phyloP scores from a whole-genome alignment of 768 basidiomycete genomes.

The Chalciporus pseudorubinellus region DNA sequence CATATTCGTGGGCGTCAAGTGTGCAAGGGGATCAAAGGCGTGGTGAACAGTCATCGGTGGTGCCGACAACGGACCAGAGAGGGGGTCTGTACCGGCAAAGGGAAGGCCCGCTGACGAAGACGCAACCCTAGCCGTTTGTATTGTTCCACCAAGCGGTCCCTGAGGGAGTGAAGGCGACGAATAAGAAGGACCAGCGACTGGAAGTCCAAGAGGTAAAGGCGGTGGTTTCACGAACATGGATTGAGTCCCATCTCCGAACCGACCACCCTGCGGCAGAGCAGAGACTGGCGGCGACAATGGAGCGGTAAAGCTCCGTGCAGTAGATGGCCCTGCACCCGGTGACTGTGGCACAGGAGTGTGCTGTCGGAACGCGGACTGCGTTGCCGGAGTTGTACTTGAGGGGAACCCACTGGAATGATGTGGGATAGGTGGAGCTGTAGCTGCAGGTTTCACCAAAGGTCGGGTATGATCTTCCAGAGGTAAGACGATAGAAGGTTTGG shows the following conservation, averaged over 20 bases:
- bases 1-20: slow-evolving; percentile 61
- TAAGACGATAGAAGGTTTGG: slow-evolving; percentile 59
- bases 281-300: slow-evolving; percentile 32
- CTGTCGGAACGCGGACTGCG: slow-evolving; percentile 28
- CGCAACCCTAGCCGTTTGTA: slow-evolving; percentile 6
- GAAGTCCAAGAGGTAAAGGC: slow-evolving; percentile 37
- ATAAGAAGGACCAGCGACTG: slow-evolving; percentile 35
- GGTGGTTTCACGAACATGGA: slow-evolving; percentile 72
- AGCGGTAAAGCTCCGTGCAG: slow-evolving; percentile 17
- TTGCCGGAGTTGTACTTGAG: slow-evolving; percentile 12
- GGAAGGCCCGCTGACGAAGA: slow-evolving; percentile 13
- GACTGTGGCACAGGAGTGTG: slow-evolving; percentile 42
- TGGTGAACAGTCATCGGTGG: slow-evolving; percentile 13
- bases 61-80: slow-evolving; percentile 7
- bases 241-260: slow-evolving; percentile 70
- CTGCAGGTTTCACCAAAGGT: slow-evolving; percentile 19
- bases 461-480: slow-evolving; percentile 61
- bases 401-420: slow-evolving; percentile 21
- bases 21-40: slow-evolving; percentile 62
- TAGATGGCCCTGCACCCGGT: slow-evolving; percentile 56
- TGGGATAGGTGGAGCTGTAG: slow-evolving; percentile 23
- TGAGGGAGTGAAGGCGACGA: slow-evolving; percentile 32
- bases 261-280: slow-evolving; percentile 59
- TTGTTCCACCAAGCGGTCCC: slow-evolving; percentile 13
- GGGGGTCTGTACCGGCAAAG: slow-evolving; percentile 17